Conservation (phyloP, 1,284 basidiomycete species). For the Apiotrichum domesticum region DNA sequence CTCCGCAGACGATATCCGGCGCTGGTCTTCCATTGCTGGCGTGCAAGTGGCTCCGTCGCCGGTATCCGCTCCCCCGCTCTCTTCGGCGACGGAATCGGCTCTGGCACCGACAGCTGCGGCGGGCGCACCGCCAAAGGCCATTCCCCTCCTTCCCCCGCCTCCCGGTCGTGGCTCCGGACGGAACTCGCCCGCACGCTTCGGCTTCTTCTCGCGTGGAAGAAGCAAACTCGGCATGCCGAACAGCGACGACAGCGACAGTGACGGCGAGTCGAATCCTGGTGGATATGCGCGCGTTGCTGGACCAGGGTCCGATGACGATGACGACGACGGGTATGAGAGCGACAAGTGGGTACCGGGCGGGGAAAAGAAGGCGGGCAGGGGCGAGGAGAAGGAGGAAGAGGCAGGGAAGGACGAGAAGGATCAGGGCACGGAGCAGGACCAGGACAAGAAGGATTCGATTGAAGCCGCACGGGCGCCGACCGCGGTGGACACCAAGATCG, state of each 20-base stretch:
- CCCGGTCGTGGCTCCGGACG: constrained; percentile 6
- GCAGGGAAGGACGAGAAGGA: constrained; percentile 4
- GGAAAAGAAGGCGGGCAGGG: not conserved
- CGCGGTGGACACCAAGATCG: not conserved
- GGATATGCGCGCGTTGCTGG: constrained; percentile 29
- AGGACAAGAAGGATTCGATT: too few relatives aligned
- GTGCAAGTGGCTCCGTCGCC: constrained; percentile 11
- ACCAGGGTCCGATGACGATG: constrained; percentile 28
- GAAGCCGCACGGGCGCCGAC: too few relatives aligned
- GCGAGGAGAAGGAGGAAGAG: constrained; percentile 1
- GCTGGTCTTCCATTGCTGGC: constrained; percentile 33
- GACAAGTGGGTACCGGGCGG: constrained; percentile 11
- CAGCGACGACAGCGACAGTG: constrained; percentile 11
- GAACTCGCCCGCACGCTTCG: constrained; percentile 12
- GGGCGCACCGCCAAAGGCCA: constrained; percentile 12
- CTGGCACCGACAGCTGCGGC: not conserved
- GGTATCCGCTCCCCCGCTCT: not conserved
- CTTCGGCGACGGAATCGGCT: not conserved
- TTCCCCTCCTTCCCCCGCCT: constrained; percentile 33
- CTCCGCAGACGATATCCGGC: constrained; percentile 26
- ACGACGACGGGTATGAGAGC: constrained; percentile 23
- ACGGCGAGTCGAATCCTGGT: constrained; percentile 2
- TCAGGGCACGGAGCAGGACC: too few relatives aligned
- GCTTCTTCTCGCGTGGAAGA: constrained; percentile 29
- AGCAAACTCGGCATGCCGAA: constrained; percentile 6